Conservation (phyloP, 2,329 filamentous ascomycete species). For the Nigrospora oryzae region DNA sequence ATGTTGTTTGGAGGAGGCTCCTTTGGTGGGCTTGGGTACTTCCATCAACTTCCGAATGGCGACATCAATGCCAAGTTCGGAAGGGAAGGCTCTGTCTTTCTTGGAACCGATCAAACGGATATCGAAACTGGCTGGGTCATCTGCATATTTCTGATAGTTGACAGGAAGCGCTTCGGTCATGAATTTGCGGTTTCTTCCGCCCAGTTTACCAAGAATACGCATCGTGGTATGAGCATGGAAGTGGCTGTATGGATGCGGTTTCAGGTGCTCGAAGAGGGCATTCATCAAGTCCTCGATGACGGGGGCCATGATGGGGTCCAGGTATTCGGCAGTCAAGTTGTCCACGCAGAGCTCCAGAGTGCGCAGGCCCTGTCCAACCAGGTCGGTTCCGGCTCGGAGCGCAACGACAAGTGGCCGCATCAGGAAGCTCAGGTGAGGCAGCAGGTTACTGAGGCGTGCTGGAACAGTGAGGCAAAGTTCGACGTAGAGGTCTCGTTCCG, state of each 20-base stretch:
- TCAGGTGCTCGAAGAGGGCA: slow-evolving; percentile 89
- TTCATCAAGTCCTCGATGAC: slow-evolving; percentile 99
- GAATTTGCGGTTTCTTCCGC: slow-evolving; percentile 91
- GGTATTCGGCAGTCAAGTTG: slow-evolving; percentile 93
- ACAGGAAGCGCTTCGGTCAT: slow-evolving; percentile 84
- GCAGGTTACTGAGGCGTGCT: slow-evolving; percentile 82
- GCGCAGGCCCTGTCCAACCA: slow-evolving; percentile 87
- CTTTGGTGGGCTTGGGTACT: slow-evolving; percentile 53
- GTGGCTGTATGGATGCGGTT: slow-evolving; percentile 89
- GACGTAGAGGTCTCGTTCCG: slow-evolving; percentile 91
- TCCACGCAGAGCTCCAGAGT: slow-evolving; percentile 96
- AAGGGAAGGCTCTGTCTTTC: slow-evolving; percentile 79
- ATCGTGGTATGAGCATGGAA: slow-evolving; percentile 98
- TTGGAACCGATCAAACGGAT: slow-evolving; percentile 83
- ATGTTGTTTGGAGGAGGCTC: slow-evolving; percentile 44
- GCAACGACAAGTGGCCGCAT: slow-evolving; percentile 98
- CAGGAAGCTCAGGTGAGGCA: slow-evolving; percentile 90
- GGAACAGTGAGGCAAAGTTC: slow-evolving; percentile 95
- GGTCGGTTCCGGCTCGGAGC: slow-evolving; percentile 79
- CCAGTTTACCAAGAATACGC: slow-evolving; percentile 92
- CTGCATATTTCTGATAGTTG: slow-evolving; percentile 73
- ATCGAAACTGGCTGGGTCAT: slow-evolving; percentile 83
- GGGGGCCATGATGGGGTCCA: slow-evolving; percentile 98
- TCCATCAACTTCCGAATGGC: slow-evolving; percentile 87
- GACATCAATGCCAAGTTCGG: slow-evolving; percentile 77